Base-by-base conservation (phyloP, 352 stramenopile species). In the Pythium sp. region DNA sequence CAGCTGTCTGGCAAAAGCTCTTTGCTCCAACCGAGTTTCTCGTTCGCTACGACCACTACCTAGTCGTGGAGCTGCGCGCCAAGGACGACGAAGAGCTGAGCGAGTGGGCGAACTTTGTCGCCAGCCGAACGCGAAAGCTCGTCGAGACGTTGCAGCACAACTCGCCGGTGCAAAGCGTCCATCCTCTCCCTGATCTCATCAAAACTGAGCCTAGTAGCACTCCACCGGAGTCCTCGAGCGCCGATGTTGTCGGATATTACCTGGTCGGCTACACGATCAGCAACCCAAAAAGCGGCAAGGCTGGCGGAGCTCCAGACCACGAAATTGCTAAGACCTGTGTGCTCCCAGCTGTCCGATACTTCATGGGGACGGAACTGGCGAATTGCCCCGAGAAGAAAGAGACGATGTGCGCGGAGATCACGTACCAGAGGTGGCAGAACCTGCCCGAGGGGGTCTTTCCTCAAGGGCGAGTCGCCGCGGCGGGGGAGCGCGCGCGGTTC, bases 31-130 rank as follows among this genome's bases (percentile, higher is more conserved):
- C 84, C 4, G 86, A 96, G 70, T 88, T 94, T 59, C 62, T 92
- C 14, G 82, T 95, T 41, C 87, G 81, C 58, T 96, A 96, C 64
- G 87, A 95, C 57, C 82, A 95, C 72, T 89, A 95, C 65, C 58
- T 96, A 20, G 75, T 84, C 8, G 70, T 95, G n/a, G 75, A 91
- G 61, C 30, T 96, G 24, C 49, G 70, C 11, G 81, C 83, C 12
- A 60, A 75, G n/a, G 80, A 64, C 58, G 86, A 92, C 5, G 80
- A 91, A 46, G 72, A 84, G 15, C 64, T 93, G 28, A 77, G 65
- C 34, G 80, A 91, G 67, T 93, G 84, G 80, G 77, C 80, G 8
- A 90, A 81, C 55, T 94, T 94, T 70, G 85, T 96, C 7, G 81
- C 82, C 20, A 93, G 86, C 51, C 85, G 87, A n/a, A 91, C 84